phyloP scores from a whole-genome alignment of 1,139 yeast species.

The Pneumocystis jirovecii region DNA sequence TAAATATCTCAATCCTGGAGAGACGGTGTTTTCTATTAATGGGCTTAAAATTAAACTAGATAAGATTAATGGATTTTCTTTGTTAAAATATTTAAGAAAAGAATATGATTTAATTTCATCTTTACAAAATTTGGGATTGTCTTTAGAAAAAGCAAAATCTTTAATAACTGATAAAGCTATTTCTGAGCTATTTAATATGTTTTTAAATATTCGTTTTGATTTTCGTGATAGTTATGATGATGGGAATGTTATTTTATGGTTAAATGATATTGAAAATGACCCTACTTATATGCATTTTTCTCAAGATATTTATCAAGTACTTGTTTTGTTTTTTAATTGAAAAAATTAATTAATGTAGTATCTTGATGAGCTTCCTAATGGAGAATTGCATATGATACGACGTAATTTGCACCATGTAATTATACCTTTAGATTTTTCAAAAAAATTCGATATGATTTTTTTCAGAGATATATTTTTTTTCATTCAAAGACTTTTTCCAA shows the following conservation, averaged over 20 bases:
- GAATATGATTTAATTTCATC: conserved; percentile 20
- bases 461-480: conserved; percentile 15
- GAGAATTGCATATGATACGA: conserved; percentile 51
- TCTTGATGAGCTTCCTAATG: conserved; percentile 24
- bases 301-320: conserved; percentile 18
- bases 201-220: conserved; percentile 28
- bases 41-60: conserved; percentile 23
- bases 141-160: conserved; percentile 14
- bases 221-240: conserved; percentile 24
- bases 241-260: conserved; percentile 40
- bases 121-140: conserved; percentile 16
- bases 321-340: conserved; percentile 3
- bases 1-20: conserved; percentile 21
- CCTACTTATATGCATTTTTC: conserved; percentile 34
- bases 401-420: conserved; percentile 68
- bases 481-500: conserved; percentile 44
- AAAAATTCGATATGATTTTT: conserved; percentile 35
- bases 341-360: conserved; percentile 5
- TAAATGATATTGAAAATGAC: conserved; percentile 65
- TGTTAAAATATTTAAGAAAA: conserved; percentile 21
- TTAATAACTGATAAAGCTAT: conserved; percentile 13
- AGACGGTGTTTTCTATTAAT: conserved; percentile 25
- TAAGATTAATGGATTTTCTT: conserved; percentile 13
- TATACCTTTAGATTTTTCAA: conserved; percentile 51
- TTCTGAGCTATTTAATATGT: conserved; percentile 10